Conservation (phyloP, 169 alveolate genomes). For the Eimeria praecox region DNA sequence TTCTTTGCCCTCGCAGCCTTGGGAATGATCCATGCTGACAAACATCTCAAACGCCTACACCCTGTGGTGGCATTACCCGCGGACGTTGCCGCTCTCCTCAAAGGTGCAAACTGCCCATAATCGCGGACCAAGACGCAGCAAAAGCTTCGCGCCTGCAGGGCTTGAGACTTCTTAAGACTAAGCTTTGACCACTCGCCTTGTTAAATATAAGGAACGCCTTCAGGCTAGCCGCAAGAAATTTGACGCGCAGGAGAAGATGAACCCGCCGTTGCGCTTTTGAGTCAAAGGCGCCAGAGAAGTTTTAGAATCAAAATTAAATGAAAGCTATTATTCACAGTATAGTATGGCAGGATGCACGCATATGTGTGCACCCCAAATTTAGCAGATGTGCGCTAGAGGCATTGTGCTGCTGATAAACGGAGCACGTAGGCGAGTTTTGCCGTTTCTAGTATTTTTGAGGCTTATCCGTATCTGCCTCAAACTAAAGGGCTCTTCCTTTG, state of each 20-base stretch:
- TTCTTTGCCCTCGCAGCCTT: conserved; percentile 96
- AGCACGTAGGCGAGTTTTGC: not conserved
- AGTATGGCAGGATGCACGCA: no score
- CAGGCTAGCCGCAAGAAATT: not conserved
- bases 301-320: no score
- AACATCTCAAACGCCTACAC: conserved; percentile 53
- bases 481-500: not conserved
- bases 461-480: not conserved
- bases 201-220: not conserved
- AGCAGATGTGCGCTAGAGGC: not conserved
- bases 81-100: not conserved
- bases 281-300: not conserved
- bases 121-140: not conserved
- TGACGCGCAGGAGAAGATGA: not conserved
- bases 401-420: not conserved
- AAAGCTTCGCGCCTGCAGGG: not conserved
- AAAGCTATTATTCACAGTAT: no score
- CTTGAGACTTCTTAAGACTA: not conserved
- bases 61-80: conserved; percentile 76
- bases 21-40: conserved; percentile 23
- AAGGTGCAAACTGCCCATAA: not conserved
- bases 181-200: not conserved
- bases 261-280: not conserved
- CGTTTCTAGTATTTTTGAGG: not conserved
- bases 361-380: not conserved